Evolutionary conservation across 208 protist genomes (phyloP).

Genomic region (Tritrichomonas musculus): DNA sequence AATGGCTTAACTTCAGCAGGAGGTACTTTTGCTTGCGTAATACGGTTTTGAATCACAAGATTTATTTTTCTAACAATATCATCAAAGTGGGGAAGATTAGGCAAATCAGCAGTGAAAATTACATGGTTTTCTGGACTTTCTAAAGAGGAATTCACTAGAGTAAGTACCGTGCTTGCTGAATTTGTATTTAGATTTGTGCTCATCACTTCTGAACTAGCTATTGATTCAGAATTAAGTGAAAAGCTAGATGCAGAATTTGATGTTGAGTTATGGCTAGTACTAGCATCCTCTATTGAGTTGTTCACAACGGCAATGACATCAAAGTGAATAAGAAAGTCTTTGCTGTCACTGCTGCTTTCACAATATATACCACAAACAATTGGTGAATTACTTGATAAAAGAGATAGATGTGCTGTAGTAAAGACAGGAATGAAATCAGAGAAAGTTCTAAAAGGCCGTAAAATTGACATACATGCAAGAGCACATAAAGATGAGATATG

Average conservation of each 20-base stretch:
- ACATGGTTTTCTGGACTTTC: background rate
- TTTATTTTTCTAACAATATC: background rate
- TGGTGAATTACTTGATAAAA: too few species aligned
- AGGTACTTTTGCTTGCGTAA: background rate
- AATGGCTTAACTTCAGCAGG: background rate
- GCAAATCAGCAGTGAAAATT: too few species aligned
- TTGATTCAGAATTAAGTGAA: too few species aligned
- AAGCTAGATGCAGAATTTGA: background rate
- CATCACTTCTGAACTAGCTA: too few species aligned
- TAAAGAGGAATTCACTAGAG: background rate
- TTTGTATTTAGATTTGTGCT: background rate
- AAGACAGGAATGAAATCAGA: background rate
- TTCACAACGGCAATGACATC: too few species aligned
- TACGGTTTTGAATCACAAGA: background rate
- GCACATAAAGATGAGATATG: background rate
- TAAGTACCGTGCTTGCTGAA: background rate
- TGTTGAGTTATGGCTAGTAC: too few species aligned
- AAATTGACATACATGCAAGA: background rate
- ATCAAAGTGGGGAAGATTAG: background rate
- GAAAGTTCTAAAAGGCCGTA: background rate
- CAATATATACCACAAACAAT: too few species aligned
- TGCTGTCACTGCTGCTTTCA: background rate
- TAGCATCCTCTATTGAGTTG: too few species aligned
- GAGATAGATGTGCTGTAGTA: background rate
- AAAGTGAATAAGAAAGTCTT: background rate